Percentiles rank a stretch among this genome's conserved stretches.
phyloP scores from a whole-genome alignment of 129 eudicot genomes.

The Logfia minima region DNA sequence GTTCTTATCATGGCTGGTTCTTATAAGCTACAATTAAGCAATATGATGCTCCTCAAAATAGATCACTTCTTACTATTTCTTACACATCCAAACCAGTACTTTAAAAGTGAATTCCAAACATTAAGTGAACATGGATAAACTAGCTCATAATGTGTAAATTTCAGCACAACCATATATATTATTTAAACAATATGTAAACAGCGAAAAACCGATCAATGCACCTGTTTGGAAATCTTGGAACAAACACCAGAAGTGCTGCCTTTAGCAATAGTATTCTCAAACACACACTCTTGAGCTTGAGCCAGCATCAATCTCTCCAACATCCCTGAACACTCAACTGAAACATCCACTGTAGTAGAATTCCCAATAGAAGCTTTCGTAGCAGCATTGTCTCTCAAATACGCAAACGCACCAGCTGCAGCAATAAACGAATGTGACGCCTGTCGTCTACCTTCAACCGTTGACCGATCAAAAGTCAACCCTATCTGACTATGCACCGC shows the following conservation, averaged over 20 bases:
- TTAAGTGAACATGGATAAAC: neutral
- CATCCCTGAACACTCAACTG: slow-evolving; percentile 98
- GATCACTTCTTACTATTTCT: neutral
- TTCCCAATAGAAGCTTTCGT: slow-evolving; percentile 75
- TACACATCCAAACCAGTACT: neutral
- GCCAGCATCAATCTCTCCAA: slow-evolving; percentile 95
- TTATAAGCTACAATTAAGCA: no score
- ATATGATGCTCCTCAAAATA: no score
- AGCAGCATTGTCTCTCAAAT: slow-evolving; percentile 75
- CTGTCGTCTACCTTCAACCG: slow-evolving; percentile 79
- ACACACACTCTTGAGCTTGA: slow-evolving; percentile 97
- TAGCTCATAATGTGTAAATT: neutral
- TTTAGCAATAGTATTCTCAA: slow-evolving; percentile 88
- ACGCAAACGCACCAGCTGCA: slow-evolving; percentile 90
- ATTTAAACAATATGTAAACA: slow-evolving; percentile 4
- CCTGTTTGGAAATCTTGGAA: slow-evolving; percentile 93
- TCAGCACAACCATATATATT: neutral
- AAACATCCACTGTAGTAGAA: slow-evolving; percentile 67
- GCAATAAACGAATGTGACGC: slow-evolving; percentile 79
- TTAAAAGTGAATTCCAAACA: neutral
- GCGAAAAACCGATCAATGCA: slow-evolving; percentile 2
- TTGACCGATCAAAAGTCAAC: slow-evolving; percentile 56
- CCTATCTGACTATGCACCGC: slow-evolving; percentile 95
- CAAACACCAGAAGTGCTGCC: slow-evolving; percentile 90
- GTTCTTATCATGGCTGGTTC: no score